Conservation (phyloP, 2,329 filamentous ascomycete species). For the Penicillium psychrosexuale region DNA sequence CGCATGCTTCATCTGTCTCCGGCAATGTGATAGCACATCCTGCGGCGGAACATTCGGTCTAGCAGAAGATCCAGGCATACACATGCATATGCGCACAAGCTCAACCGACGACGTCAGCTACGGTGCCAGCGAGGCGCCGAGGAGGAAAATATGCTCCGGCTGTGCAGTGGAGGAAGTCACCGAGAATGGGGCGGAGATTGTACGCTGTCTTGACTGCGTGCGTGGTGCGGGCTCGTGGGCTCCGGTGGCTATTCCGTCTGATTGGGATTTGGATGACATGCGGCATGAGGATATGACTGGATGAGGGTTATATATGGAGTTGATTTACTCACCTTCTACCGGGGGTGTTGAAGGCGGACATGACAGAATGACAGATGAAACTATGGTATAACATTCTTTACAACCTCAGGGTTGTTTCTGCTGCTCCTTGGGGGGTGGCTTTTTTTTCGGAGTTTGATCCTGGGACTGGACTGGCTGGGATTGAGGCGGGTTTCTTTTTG, state of each 20-base stretch:
- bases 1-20: slow-evolving; percentile 44
- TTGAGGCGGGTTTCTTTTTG: background rate
- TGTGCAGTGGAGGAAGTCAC: slow-evolving; percentile 42
- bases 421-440: background rate
- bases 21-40: slow-evolving; percentile 36
- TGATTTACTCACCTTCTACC: background rate
- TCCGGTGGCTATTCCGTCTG: slow-evolving; percentile 4
- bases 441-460: slow-evolving; percentile 3
- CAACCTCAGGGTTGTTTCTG: background rate
- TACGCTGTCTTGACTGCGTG: slow-evolving; percentile 40
- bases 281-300: slow-evolving; percentile 9
- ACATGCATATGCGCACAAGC: background rate
- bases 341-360: background rate
- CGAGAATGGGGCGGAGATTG: slow-evolving; percentile 36
- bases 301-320: slow-evolving; percentile 1
- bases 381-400: background rate
- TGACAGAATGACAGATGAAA: slow-evolving; percentile 1
- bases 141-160: slow-evolving; percentile 39
- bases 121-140: background rate
- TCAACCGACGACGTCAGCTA: background rate
- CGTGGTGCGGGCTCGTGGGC: slow-evolving; percentile 20
- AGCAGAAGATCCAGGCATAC: background rate
- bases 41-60: slow-evolving; percentile 22
- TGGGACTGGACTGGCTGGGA: background rate
- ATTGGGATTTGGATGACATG: slow-evolving; percentile 18